Conservation (phyloP, 2,329 filamentous ascomycete genomes). For the Fusarium pseudonygamai region DNA sequence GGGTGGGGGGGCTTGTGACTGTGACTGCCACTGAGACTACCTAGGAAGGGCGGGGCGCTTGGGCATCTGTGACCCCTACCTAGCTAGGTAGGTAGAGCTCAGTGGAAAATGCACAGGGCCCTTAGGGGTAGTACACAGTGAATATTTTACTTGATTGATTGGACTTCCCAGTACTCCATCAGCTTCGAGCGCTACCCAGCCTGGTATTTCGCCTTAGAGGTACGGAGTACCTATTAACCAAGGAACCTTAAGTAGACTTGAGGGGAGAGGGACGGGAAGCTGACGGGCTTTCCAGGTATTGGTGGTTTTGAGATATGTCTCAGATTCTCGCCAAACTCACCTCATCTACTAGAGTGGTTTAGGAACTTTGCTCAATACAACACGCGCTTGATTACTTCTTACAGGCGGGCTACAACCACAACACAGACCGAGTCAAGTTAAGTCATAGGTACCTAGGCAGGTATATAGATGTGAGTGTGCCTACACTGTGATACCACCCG, state of each 20-base stretch:
- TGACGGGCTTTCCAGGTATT: constrained; percentile 16
- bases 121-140: not conserved
- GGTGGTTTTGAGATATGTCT: constrained; percentile 31
- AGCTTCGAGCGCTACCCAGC: constrained; percentile 4
- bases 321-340: constrained; percentile 25
- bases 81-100: not conserved
- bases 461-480: not conserved
- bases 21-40: constrained; percentile 20
- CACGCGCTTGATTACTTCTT: constrained; percentile 22
- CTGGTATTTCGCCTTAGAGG: not conserved
- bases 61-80: constrained; percentile 30
- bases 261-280: constrained; percentile 13
- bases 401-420: not conserved
- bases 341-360: constrained; percentile 4
- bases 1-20: constrained; percentile 35
- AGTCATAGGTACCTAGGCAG: not conserved
- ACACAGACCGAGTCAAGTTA: not conserved
- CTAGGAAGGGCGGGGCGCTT: constrained; percentile 29
- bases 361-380: not conserved
- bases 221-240: not conserved
- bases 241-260: not conserved
- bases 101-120: constrained; percentile 12
- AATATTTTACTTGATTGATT: constrained; percentile 19
- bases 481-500: not conserved
- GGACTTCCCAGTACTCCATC: constrained; percentile 6